Conservation (phyloP, 768 basidiomycete genomes). For the Dentipellis fragilis region DNA sequence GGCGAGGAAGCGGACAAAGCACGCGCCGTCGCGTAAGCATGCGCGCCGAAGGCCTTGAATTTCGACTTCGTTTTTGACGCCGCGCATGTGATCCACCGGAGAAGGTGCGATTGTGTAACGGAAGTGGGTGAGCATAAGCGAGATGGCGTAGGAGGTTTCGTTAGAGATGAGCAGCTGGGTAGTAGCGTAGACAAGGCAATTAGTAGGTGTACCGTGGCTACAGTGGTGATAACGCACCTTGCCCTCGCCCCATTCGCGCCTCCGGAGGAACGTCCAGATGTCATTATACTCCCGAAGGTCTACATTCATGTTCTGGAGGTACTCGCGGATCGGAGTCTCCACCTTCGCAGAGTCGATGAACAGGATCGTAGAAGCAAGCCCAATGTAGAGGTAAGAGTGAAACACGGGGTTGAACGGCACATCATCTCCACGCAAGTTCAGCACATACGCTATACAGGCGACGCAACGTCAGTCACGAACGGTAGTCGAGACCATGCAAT, state of each 20-base stretch:
- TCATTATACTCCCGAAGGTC: slow-evolving; percentile 61
- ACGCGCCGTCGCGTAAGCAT: slow-evolving; percentile 84
- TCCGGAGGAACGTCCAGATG: slow-evolving; percentile 69
- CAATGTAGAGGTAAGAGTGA: slow-evolving; percentile 76
- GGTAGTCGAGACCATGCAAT: neutral
- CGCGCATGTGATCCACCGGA: slow-evolving; percentile 66
- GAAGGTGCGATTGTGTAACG: slow-evolving; percentile 69
- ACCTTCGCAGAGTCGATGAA: slow-evolving; percentile 71
- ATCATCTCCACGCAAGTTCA: slow-evolving; percentile 86
- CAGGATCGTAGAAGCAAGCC: slow-evolving; percentile 48
- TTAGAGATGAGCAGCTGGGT: slow-evolving; percentile 55
- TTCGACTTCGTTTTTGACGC: slow-evolving; percentile 83
- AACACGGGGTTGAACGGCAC: slow-evolving; percentile 91
- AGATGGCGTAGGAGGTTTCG: slow-evolving; percentile 74
- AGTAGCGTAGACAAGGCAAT: neutral
- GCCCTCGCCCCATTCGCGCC: slow-evolving; percentile 69
- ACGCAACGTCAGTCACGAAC: slow-evolving; percentile 2
- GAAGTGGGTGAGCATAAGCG: slow-evolving; percentile 74
- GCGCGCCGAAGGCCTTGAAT: slow-evolving; percentile 75
- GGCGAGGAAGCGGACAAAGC: slow-evolving; percentile 78
- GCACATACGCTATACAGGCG: slow-evolving; percentile 53
- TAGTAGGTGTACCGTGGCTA: neutral
- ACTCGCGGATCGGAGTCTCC: slow-evolving; percentile 42
- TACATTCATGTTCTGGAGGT: slow-evolving; percentile 48
- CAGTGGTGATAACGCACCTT: slow-evolving; percentile 33